Percentiles rank a stretch among this genome's conserved stretches.
phyloP scores from a whole-genome alignment of 1,284 basidiomycete species.

The Melampsora abietis-canadensis region DNA sequence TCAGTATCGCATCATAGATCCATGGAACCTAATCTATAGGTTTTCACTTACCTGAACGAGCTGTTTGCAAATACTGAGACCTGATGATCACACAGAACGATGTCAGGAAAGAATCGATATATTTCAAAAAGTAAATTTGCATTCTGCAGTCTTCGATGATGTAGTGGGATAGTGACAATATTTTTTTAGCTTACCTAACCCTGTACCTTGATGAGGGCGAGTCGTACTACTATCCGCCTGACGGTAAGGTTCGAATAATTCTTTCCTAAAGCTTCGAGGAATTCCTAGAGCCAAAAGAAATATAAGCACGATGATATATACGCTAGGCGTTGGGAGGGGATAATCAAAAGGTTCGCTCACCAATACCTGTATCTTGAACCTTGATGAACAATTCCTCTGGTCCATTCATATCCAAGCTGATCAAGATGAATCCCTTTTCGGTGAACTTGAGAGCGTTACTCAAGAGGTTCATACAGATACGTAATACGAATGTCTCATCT shows the following conservation, averaged over 20 bases:
- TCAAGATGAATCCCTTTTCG: conserved; percentile 45
- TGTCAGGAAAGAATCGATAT: no score
- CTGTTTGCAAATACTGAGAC: conserved; percentile 41
- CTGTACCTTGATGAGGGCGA: conserved; percentile 46
- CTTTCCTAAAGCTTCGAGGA: conserved; percentile 37
- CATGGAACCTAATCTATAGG: no score
- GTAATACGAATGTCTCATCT: conserved; percentile 46
- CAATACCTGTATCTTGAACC: conserved; percentile 46
- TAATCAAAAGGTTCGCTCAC: conserved; percentile 7
- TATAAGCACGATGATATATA: not conserved
- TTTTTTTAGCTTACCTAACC: conserved; percentile 35
- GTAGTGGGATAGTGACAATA: not conserved
- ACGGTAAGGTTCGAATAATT: conserved; percentile 46
- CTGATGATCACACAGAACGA: not conserved
- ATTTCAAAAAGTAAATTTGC: no score
- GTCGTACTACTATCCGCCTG: conserved; percentile 47
- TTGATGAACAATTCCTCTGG: conserved; percentile 42
- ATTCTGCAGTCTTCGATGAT: not conserved
- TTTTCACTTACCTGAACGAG: conserved; percentile 31
- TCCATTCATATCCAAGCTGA: conserved; percentile 36
- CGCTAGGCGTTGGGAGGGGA: not conserved
- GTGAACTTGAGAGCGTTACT: conserved; percentile 48
- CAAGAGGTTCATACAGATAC: conserved; percentile 47
- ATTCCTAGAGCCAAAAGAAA: conserved; percentile 13
- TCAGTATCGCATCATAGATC: no score